Evolutionary conservation across 106 monocot species (phyloP), one percentile per base, ranked within the genome.

Genomic region (Dendrobium nobile): DNA sequence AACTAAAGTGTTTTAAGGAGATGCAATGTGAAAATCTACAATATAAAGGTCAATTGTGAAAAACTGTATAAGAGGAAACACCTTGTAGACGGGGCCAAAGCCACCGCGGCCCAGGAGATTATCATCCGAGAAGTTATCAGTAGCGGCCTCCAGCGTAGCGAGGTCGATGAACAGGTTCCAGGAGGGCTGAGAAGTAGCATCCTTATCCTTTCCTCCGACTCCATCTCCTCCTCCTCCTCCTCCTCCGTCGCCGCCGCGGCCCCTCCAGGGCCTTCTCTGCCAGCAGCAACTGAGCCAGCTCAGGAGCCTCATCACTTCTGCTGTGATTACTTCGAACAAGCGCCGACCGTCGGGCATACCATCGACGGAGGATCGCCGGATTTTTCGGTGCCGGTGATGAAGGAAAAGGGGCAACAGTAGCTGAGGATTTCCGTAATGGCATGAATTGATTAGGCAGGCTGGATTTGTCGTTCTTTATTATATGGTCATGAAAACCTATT

Each of bases 41-140:
- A 22, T 22, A 61, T 8, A 51, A 51, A 51, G 51, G 10, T 51
- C 3, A 22, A 61, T 61, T n/a, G 7, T n/a, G 61, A 61, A 61
- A 61, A 22, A 5, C 22, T 22, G 61, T 20, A 61, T 22, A 61
- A 61, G 61, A 4, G 22, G 7, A 61, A 61, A 41, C 78, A 88
- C 93, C 88, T 90, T 93, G 87, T 85, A 90, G 31, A 93, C 93
- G n/a, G 90, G 90, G 48, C 90, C 93, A 67, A 93, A 93, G 3
- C 93, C 93, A 31, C 93, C 93, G 64, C 80, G 86, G 45, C 90
- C 93, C 75, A 93, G 93, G 45, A 82, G 93, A 55, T 93, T 93
- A 13, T 78, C 72, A 40, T 88, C 86, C 40, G 90, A 90, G 85
- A 93, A 93, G 77, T 82, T 77, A 47, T 55, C 75, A n/a, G 93